Base-by-base conservation (phyloP, 2,329 filamentous ascomycete genomes). In the Drechslera avenae region DNA sequence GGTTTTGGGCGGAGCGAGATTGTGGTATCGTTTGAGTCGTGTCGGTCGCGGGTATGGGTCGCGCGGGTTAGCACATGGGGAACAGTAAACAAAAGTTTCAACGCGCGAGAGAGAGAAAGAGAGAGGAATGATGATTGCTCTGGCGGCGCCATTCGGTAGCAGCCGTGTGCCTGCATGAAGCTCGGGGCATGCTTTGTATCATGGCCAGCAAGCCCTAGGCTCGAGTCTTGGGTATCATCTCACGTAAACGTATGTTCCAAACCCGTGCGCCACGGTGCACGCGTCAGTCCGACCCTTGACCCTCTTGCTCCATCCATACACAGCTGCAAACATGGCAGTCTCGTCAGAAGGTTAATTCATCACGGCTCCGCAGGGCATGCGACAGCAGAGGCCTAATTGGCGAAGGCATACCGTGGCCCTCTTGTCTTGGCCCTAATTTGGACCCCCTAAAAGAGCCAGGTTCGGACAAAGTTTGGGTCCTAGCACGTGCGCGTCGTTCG, bases 131-230 rank as follows among this genome's bases (percentile, higher is more conserved):
- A 28, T 40, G 47, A 47, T 19, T 33, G 30, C 45, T 30, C 21
- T 50, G 28, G 23, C 46, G 32, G 35, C 46, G 32, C 42, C 39
- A 41, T 46, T 46, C 50, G 46, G 54, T 44, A 54, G 50, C 50
- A 48, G 54, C 54, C 51, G 54, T 54, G 54, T 54, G 48, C 54
- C 52, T 57, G 50, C 54, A 54, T 48, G 49, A 32, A 53, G 54
- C 54, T 54, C 28, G 45, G 49, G 33, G 49, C 52, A 52, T 50
- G 37, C 52, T 40, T 52, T 44, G 43, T 55, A 43, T 46, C 52
- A 52, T 40, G 18, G 26, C 34, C 47, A 46, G 36, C 51, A 54
- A 28, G 51, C 33, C 47, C 51, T 32, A 39, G 45, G 39, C 39
- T 30, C 45, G 30, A 43, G 46, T 36, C 37, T 43, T 36, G 46